These are phyloP conservation scores for Sutorius australiensis DNA, from an alignment of 768 basidiomycete genomes.

Conservation along the genomic window DNA sequence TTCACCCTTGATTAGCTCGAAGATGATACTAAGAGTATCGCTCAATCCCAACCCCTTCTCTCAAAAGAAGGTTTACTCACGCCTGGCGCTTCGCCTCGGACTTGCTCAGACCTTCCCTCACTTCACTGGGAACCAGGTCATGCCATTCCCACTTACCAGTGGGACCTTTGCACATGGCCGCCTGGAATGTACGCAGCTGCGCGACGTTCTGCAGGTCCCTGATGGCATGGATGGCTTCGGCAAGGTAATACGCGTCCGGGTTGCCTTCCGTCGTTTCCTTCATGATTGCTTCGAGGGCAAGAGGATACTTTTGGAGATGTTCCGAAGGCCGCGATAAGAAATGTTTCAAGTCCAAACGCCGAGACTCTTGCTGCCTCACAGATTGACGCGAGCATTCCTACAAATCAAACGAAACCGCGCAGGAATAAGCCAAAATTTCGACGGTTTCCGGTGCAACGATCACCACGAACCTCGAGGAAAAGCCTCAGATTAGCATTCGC, in stretches of 20 bases:
- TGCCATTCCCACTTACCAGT: slow-evolving; percentile 89
- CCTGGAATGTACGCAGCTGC: slow-evolving; percentile 86
- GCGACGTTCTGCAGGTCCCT: slow-evolving; percentile 76
- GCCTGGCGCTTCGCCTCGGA: slow-evolving; percentile 80
- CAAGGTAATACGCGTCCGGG: slow-evolving; percentile 76
- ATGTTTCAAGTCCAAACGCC: slow-evolving; percentile 59
- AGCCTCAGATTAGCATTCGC: slow-evolving; percentile 74
- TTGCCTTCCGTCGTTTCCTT: slow-evolving; percentile 79
- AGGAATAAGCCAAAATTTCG: neutral
- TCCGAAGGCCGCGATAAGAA: slow-evolving; percentile 60
- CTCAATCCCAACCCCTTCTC: neutral
- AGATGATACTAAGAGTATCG: slow-evolving; percentile 64
- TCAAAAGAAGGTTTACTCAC: slow-evolving; percentile 43
- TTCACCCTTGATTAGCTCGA: slow-evolving; percentile 92
- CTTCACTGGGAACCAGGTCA: slow-evolving; percentile 72
- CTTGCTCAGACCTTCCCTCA: slow-evolving; percentile 58
- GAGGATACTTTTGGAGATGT: slow-evolving; percentile 67
- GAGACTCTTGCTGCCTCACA: slow-evolving; percentile 49
- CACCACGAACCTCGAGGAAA: slow-evolving; percentile 71
- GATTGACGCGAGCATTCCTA: slow-evolving; percentile 40
- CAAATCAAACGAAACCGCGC: neutral
- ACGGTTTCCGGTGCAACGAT: neutral
- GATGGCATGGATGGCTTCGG: slow-evolving; percentile 82
- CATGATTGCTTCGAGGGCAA: slow-evolving; percentile 80
- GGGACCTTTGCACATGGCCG: slow-evolving; percentile 78